Conservation (phyloP, 2,329 filamentous ascomycete genomes). For the Clarireedia sp. region DNA sequence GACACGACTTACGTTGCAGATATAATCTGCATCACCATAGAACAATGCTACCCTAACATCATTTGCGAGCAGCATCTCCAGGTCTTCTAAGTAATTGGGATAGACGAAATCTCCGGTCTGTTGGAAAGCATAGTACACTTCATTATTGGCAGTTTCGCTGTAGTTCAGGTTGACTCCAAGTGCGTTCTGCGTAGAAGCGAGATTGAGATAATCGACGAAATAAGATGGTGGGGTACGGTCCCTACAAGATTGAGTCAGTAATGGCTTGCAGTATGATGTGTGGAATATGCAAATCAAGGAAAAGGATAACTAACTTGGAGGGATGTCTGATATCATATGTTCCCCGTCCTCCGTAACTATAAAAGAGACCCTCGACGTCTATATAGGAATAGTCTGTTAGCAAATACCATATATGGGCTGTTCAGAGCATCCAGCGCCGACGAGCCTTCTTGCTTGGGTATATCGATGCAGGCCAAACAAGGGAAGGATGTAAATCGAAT, state of each 20-base stretch:
- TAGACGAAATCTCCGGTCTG: constrained; percentile 52
- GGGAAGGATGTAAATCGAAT: too few species aligned
- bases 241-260: constrained; percentile 12
- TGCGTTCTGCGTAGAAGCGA: constrained; percentile 6
- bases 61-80: constrained; percentile 38
- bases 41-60: constrained; percentile 45
- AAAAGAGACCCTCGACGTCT: constrained; percentile 36
- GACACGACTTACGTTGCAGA: constrained; percentile 16
- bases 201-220: constrained; percentile 33
- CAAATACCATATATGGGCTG: too few species aligned
- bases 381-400: too few species aligned
- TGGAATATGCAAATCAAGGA: background rate
- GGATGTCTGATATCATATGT: constrained; percentile 46
- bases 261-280: background rate
- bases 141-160: constrained; percentile 22
- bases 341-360: constrained; percentile 33
- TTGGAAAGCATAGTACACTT: constrained; percentile 38
- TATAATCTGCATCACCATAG: constrained; percentile 44
- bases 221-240: constrained; percentile 45
- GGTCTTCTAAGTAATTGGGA: constrained; percentile 44
- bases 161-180: constrained; percentile 12
- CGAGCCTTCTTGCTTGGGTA: too few species aligned
- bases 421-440: too few species aligned
- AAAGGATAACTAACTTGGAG: constrained; percentile 10
- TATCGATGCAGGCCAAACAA: too few species aligned